Conservation (phyloP, 441 rosid genomes). For the Pelargonium citronellum region DNA sequence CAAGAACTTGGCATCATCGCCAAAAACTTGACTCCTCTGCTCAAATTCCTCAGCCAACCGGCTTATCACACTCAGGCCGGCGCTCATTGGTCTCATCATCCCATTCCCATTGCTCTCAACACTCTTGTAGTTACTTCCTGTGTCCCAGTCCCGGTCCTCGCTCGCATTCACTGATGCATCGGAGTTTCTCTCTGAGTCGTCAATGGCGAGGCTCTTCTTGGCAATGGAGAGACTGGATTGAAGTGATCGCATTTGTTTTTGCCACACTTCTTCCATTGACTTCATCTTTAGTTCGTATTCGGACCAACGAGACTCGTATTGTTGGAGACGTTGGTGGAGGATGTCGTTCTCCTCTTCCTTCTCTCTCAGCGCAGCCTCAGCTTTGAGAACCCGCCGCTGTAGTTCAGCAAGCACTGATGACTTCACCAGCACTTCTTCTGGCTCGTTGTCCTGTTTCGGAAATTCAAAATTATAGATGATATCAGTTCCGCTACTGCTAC, state of each 20-base stretch:
- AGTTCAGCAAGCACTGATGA: slow-evolving; percentile 82
- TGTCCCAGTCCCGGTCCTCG: slow-evolving; percentile 73
- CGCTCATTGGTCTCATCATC: slow-evolving; percentile 59
- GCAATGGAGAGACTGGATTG: slow-evolving; percentile 97
- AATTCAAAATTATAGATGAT: slow-evolving; percentile 8
- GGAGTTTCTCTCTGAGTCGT: slow-evolving; percentile 76
- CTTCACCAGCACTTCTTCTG: slow-evolving; percentile 84
- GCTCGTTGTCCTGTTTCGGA: slow-evolving; percentile 45
- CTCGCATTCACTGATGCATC: slow-evolving; percentile 86
- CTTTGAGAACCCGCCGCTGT: slow-evolving; percentile 86
- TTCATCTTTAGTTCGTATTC: slow-evolving; percentile 94
- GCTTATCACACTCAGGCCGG: slow-evolving; percentile 81
- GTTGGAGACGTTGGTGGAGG: slow-evolving; percentile 86
- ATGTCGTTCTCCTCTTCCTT: slow-evolving; percentile 97
- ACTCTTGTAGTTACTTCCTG: slow-evolving; percentile 50
- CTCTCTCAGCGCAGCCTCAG: slow-evolving; percentile 77
- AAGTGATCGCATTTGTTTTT: slow-evolving; percentile 94
- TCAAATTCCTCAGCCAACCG: slow-evolving; percentile 90
- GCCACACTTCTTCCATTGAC: slow-evolving; percentile 99
- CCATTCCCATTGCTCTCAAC: slow-evolving; percentile 70
- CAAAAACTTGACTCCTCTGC: slow-evolving; percentile 95
- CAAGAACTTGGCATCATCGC: slow-evolving; percentile 92
- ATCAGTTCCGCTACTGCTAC: neutral
- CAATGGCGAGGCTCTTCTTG: slow-evolving; percentile 85
- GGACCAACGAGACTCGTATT: slow-evolving; percentile 92